Conservation (phyloP, 2,329 filamentous ascomycete species). For the Trichoderma aggressivum region DNA sequence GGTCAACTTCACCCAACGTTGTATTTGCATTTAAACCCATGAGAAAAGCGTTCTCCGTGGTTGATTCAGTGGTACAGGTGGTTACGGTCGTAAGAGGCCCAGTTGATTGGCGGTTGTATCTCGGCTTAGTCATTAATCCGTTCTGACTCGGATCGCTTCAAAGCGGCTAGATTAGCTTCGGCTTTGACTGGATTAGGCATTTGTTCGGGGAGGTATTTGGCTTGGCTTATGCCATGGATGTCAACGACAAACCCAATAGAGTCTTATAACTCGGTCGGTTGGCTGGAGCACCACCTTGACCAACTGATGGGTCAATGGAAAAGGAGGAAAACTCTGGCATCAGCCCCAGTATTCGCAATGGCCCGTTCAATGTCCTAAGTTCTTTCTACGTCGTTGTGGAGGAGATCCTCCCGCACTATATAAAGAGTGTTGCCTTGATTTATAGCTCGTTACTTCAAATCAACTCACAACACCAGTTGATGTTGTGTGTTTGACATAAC, state of each 20-base stretch:
- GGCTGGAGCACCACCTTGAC: background rate
- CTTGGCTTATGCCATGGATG: background rate
- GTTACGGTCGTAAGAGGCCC: background rate
- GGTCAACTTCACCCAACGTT: background rate
- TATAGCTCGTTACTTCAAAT: background rate
- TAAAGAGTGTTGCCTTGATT: background rate
- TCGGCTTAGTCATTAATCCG: background rate
- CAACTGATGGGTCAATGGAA: background rate
- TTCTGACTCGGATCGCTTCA: background rate
- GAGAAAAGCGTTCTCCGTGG: background rate
- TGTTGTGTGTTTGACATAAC: background rate
- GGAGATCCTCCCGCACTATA: background rate
- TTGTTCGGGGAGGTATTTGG: background rate
- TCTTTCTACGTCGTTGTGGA: background rate
- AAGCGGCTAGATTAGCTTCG: background rate
- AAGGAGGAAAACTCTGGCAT: background rate
- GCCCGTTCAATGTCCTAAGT: background rate
- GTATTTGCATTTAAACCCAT: background rate
- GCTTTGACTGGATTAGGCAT: background rate
- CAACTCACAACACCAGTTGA: background rate
- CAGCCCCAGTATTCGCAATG: background rate
- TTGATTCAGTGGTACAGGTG: background rate
- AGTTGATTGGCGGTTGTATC: background rate
- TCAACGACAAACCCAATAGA: background rate
- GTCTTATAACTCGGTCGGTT: background rate